phyloP scores from a whole-genome alignment of 495 filamentous ascomycete species.

The Lentithecium fluviatile region DNA sequence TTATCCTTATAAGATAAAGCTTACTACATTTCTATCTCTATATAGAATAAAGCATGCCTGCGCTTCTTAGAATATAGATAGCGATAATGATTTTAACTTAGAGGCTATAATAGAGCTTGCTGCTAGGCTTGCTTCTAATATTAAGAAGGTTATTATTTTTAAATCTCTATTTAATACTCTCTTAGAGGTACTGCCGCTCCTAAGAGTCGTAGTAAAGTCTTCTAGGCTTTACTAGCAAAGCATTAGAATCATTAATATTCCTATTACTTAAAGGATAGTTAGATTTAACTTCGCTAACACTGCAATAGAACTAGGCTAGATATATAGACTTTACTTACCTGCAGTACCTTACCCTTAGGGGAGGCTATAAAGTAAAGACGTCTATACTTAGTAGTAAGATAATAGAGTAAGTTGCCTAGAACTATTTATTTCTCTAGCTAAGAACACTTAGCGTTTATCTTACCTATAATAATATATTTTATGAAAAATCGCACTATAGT shows the following conservation, averaged over 20 bases:
- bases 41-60: constrained; percentile 19
- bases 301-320: constrained; percentile 16
- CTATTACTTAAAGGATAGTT: constrained; percentile 11
- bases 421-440: constrained; percentile 7
- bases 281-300: background rate
- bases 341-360: constrained; percentile 17
- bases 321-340: constrained; percentile 20
- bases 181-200: background rate
- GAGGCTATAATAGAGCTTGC: constrained; percentile 57
- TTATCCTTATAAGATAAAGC: constrained; percentile 26
- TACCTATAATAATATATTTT: constrained; percentile 4
- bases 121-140: constrained; percentile 22
- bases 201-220: constrained; percentile 21
- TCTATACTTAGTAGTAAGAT: constrained; percentile 6
- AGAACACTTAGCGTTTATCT: constrained; percentile 17
- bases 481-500: constrained; percentile 19
- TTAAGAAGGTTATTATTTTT: constrained; percentile 20
- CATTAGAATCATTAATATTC: constrained; percentile 21
- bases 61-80: constrained; percentile 52
- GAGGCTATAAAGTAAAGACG: constrained; percentile 2
- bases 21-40: constrained; percentile 26
- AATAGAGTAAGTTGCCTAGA: constrained; percentile 11
- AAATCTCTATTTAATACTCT: background rate
- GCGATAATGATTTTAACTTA: constrained; percentile 67
- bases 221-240: constrained; percentile 11